Evolutionary conservation across 257 asterid species (phyloP), one percentile per base, ranked within the genome.

Genomic region (Paraleonurus japonicus): DNA sequence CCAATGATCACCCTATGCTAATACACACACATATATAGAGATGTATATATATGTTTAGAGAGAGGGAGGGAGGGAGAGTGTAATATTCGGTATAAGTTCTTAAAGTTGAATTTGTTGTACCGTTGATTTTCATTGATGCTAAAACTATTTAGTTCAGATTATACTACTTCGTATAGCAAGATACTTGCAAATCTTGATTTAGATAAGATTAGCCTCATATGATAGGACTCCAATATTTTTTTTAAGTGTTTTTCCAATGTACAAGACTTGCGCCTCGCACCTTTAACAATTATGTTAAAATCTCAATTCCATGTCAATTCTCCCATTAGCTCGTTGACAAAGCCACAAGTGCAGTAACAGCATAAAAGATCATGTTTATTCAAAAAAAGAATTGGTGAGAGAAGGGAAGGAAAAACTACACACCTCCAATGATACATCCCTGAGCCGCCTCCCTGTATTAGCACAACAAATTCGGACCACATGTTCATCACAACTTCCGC

Each of bases 401-500:
- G 23, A 61, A 70, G 57, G 30, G 65, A 80, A 65, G 27, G 47
- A 57, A 66, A 28, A 13, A 23, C 50, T 12, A 26, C 74, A 41
- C 61, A 92, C 98, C 98, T 92, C 96, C 85, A 92, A 79, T 17
- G 94, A 76, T 57, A 92, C 80, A 75, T 92, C 98, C 85, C 82
- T 84, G 70, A 92, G 90, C 69, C 96, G 92, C 75, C 96, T 88
- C 79, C 98, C 98, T 4, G 98, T 88, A 70, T 81, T 92, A 78
- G 98, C 96, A 85, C 96, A 89, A 70, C 96, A 92, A 72, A 92
- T 81, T 41, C 95, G 92, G 65, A 92, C 95, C 32, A 88, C 89
- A 61, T 88, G 88, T 80, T 92, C 98, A 85, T 92, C 98, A 79
- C 98, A 92, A 73, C 98, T 92, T 81, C 98, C 98, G 78, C 98